Percentiles rank a stretch among this genome's conserved stretches.
Conservation (phyloP, 2,329 filamentous ascomycete genomes). For the Epichloe sylvatica region DNA sequence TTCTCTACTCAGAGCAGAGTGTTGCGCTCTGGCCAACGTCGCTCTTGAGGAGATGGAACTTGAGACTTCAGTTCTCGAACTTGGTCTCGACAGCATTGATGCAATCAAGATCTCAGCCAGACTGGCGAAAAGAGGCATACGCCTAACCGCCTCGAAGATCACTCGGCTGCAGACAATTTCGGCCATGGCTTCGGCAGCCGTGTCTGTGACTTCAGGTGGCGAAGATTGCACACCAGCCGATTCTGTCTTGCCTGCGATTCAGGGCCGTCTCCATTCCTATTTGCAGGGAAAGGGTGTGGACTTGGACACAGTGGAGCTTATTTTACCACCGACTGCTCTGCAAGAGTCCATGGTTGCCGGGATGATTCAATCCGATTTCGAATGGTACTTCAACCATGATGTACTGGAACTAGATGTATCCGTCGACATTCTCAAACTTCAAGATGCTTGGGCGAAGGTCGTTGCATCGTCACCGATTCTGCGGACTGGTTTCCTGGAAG, state of each 20-base stretch:
- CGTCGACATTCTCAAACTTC: conserved; percentile 43
- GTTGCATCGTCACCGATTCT: conserved; percentile 53
- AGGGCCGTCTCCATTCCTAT: conserved; percentile 22
- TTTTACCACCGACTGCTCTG: conserved; percentile 66
- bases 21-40: conserved; percentile 48
- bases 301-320: conserved; percentile 33
- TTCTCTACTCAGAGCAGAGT: conserved; percentile 39
- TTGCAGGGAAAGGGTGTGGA: conserved; percentile 21
- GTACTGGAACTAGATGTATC: conserved; percentile 45
- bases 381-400: conserved; percentile 77
- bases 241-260: not conserved
- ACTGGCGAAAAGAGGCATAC: conserved; percentile 46
- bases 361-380: conserved; percentile 62
- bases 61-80: conserved; percentile 56
- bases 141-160: conserved; percentile 59
- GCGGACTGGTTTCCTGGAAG: conserved; percentile 55
- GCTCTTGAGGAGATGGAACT: conserved; percentile 37
- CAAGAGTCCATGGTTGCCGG: conserved; percentile 79
- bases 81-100: conserved; percentile 87
- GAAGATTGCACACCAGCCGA: no score
- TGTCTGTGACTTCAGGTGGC: conserved; percentile 27
- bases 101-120: conserved; percentile 69
- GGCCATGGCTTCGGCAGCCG: conserved; percentile 13
- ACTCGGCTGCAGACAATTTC: conserved; percentile 58
- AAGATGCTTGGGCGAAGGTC: conserved; percentile 47